A percentile compares a stretch with the other conserved stretches of the same genome.
These are phyloP conservation scores for Nicotiana paniculata DNA, from an alignment of 257 asterid species.

Conservation along the genomic window DNA sequence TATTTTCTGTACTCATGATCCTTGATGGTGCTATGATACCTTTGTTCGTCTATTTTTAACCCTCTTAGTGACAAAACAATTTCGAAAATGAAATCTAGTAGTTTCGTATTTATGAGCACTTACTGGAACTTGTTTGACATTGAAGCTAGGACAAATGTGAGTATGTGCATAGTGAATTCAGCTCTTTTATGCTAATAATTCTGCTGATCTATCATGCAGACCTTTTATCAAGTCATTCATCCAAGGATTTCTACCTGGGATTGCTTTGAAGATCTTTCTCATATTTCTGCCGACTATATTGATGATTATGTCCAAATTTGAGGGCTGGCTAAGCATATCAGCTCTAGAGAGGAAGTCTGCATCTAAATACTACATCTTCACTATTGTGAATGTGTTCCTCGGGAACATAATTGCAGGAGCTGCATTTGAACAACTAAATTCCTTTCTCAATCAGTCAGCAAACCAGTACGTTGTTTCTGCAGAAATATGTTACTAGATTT, in stretches of 20 bases:
- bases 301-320: slow-evolving; percentile 89
- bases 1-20: neutral
- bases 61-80: neutral
- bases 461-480: slow-evolving; percentile 46
- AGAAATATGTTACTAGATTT: neutral
- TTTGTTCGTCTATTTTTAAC: neutral
- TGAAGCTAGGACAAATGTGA: neutral
- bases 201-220: slow-evolving; percentile 37
- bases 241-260: slow-evolving; percentile 95
- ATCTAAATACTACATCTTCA: slow-evolving; percentile 61
- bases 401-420: slow-evolving; percentile 81
- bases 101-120: neutral
- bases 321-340: slow-evolving; percentile 78
- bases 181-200: slow-evolving; percentile 2
- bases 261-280: slow-evolving; percentile 91
- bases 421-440: slow-evolving; percentile 75
- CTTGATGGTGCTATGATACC: neutral
- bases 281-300: slow-evolving; percentile 73
- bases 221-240: slow-evolving; percentile 76
- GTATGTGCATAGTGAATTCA: neutral
- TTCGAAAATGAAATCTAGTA: neutral
- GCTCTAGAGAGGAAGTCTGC: slow-evolving; percentile 80
- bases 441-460: slow-evolving; percentile 63
- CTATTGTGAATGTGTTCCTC: slow-evolving; percentile 79
- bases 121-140: neutral